A percentile compares a stretch with the other conserved stretches of the same genome.
phyloP scores from a whole-genome alignment of 2,329 filamentous ascomycete genomes.

The Microcyclospora tardicrescens region DNA sequence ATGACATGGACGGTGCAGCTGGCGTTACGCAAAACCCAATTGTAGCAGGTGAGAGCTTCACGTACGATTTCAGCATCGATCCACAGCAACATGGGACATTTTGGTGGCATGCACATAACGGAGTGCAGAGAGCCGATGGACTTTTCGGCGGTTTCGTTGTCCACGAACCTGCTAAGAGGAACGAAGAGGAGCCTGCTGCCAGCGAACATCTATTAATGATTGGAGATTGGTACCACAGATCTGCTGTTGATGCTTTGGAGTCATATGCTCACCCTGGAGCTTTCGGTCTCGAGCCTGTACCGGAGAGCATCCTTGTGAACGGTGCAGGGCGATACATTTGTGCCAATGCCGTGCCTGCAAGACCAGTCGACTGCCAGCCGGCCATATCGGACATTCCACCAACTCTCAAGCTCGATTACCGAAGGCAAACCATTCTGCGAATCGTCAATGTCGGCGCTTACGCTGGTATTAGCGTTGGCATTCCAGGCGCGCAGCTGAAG shows the following conservation, averaged over 20 bases:
- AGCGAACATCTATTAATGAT: conserved; percentile 33
- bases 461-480: conserved; percentile 26
- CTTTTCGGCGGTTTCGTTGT: conserved; percentile 36
- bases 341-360: conserved; percentile 31
- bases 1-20: conserved; percentile 16
- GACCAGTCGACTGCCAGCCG: conserved; percentile 32
- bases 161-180: conserved; percentile 24
- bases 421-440: conserved; percentile 24
- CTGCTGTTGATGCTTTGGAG: conserved; percentile 28
- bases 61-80: conserved; percentile 22
- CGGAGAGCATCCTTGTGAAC: conserved; percentile 37
- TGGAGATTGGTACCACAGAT: conserved; percentile 38
- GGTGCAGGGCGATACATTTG: conserved; percentile 35
- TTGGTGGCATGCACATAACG: conserved; percentile 38
- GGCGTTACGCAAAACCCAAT: conserved; percentile 16
- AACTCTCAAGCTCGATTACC: conserved; percentile 7
- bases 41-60: conserved; percentile 17
- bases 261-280: conserved; percentile 33
- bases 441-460: conserved; percentile 34
- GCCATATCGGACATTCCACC: conserved; percentile 4
- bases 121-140: conserved; percentile 32
- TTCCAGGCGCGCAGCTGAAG: conserved; percentile 20
- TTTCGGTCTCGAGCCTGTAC: conserved; percentile 35
- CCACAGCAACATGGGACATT: conserved; percentile 31
- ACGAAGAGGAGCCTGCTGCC: not conserved